Base-by-base conservation (phyloP, 192 early-diverging fungal genomes). In the Spinellus fusiger region DNA sequence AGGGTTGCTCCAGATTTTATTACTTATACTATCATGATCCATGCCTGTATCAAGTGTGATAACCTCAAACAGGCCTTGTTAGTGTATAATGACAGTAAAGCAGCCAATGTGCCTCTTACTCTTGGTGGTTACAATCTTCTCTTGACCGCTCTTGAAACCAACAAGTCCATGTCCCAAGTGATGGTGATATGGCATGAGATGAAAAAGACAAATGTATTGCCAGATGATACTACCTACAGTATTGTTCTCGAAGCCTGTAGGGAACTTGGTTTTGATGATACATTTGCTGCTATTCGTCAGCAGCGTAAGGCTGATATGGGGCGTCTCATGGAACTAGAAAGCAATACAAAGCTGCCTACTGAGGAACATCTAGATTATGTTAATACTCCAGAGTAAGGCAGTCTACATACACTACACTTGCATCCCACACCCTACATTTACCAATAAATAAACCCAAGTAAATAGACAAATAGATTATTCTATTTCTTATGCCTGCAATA, bases 21-120 rank as follows among this genome's bases (percentile, higher is more conserved):
- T 5, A 73, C 71, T 3, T 73, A 73, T 46, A 38, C 66, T 4
- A 40, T 73, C 6, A 13, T 73, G 13, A 68, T 73, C 31, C 54
- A 58, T n/a, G 32, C 53, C 12, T 23, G 62, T 3, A 33, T 57
- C 8, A 34, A 52, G 1, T 27, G 31, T 6, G 62, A 56, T 10
- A 46, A 65, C 16, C 5, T 60, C 3, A 58, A 58, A 49, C 25
- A 29, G 1, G 62, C 63, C 4, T 22, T 71, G 29, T 29, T 44
- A 18, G 13, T 65, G 10, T 65, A 71, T 23, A 46, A 56, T 12
- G 63, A 65, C 9, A 25, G 53, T 5, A 60, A 65, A 18, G 4
- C 47, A 16, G 28, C 16, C 9, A 12, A 47, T 18, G 25, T 61
- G 5, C 31, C 4, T 4, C 16, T 71, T 15, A 29, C 23, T 0